phyloP scores from a whole-genome alignment of 768 basidiomycete genomes.

The Suillus sp. region DNA sequence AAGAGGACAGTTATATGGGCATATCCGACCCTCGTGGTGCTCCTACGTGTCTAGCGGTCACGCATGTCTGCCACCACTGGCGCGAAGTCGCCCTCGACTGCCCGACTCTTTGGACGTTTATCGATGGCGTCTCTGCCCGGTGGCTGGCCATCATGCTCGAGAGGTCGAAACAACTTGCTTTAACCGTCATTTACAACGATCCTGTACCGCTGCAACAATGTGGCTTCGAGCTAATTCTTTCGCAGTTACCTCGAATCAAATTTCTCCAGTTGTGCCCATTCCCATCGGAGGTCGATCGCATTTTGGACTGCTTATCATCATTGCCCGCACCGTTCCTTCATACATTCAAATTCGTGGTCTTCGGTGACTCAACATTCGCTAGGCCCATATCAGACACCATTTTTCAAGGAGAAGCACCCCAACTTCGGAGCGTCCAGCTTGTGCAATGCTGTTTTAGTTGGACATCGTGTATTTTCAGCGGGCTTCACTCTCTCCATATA shows the following conservation, averaged over 20 bases:
- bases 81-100: slow-evolving; percentile 52
- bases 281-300: slow-evolving; percentile 16
- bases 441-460: slow-evolving; percentile 37
- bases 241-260: slow-evolving; percentile 37
- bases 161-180: slow-evolving; percentile 44
- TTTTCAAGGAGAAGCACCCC: slow-evolving; percentile 35
- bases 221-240: slow-evolving; percentile 34
- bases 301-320: slow-evolving; percentile 27
- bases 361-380: slow-evolving; percentile 17
- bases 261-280: slow-evolving; percentile 31
- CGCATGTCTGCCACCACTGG: slow-evolving; percentile 65
- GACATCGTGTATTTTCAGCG: slow-evolving; percentile 37
- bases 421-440: slow-evolving; percentile 40
- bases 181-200: slow-evolving; percentile 32
- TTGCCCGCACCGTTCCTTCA: slow-evolving; percentile 35
- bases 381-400: slow-evolving; percentile 30
- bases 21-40: neutral
- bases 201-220: slow-evolving; percentile 27
- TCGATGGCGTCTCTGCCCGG: slow-evolving; percentile 36
- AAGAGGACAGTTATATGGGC: too few species aligned
- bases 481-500: slow-evolving; percentile 40
- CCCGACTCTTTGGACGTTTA: slow-evolving; percentile 55
- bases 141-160: slow-evolving; percentile 48
- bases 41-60: slow-evolving; percentile 46
- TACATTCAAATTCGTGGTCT: slow-evolving; percentile 29